These are phyloP conservation scores for Williopsis jadinii DNA, from an alignment of 1,139 yeast genomes.

Conservation along the genomic window DNA sequence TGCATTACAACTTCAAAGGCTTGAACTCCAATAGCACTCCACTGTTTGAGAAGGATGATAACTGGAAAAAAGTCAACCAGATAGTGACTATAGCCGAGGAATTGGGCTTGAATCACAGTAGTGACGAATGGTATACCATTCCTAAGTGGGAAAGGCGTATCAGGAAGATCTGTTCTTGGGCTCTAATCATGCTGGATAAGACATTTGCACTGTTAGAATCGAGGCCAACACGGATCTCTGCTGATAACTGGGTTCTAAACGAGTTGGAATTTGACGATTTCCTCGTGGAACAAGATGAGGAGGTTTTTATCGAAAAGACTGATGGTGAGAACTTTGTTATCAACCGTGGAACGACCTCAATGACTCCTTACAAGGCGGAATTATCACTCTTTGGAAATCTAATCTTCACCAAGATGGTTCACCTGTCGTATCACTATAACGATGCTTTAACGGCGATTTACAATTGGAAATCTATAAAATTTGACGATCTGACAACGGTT, in stretches of 20 bases:
- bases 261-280: slow-evolving; percentile 17
- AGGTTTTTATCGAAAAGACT: slow-evolving; percentile 11
- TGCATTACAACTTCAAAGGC: slow-evolving; percentile 20
- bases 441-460: slow-evolving; percentile 16
- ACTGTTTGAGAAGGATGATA: slow-evolving; percentile 11
- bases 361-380: slow-evolving; percentile 5
- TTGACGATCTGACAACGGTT: slow-evolving; percentile 18
- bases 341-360: slow-evolving; percentile 6
- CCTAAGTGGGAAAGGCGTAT: slow-evolving; percentile 23
- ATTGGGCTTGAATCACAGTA: slow-evolving; percentile 21
- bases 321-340: slow-evolving; percentile 11
- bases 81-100: slow-evolving; percentile 20
- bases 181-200: slow-evolving; percentile 22
- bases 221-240: slow-evolving; percentile 18
- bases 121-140: slow-evolving; percentile 20
- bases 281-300: slow-evolving; percentile 12
- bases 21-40: slow-evolving; percentile 1
- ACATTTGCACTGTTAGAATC: slow-evolving; percentile 21
- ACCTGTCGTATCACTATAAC: slow-evolving; percentile 19
- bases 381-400: slow-evolving; percentile 14
- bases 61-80: slow-evolving; percentile 20
- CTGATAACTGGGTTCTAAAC: slow-evolving; percentile 20
- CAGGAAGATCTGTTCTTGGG: slow-evolving; percentile 21
- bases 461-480: slow-evolving; percentile 19
- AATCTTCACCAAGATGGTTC: slow-evolving; percentile 21